phyloP scores from a whole-genome alignment of 177 flowering plant species.

The Vitis hybrid region DNA sequence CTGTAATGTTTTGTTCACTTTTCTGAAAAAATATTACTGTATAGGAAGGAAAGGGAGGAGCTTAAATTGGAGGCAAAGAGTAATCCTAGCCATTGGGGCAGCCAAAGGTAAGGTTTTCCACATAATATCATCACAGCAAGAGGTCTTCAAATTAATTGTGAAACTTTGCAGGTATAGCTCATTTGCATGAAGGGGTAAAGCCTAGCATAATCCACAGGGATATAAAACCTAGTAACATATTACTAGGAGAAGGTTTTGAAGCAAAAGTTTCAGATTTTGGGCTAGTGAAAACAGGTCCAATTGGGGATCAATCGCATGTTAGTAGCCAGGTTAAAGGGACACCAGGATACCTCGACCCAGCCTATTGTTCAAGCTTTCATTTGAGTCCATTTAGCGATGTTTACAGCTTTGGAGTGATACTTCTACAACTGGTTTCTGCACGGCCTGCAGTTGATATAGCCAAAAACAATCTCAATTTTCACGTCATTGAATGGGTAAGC shows the following conservation, averaged over 20 bases:
- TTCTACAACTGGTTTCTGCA: conserved; percentile 64
- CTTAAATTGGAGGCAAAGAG: conserved; percentile 77
- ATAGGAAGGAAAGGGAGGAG: conserved; percentile 49
- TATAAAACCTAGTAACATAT: conserved; percentile 74
- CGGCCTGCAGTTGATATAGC: conserved; percentile 52
- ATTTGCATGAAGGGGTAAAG: conserved; percentile 59
- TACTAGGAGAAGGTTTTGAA: conserved; percentile 55
- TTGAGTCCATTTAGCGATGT: conserved; percentile 63
- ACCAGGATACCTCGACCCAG: conserved; percentile 83
- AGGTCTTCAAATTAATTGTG: no score
- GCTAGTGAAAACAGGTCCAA: conserved; percentile 60
- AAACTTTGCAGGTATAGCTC: conserved; percentile 51
- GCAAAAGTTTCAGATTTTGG: conserved; percentile 81
- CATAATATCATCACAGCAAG: not conserved
- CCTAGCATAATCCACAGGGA: conserved; percentile 80
- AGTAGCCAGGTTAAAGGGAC: conserved; percentile 78
- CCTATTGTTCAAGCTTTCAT: conserved; percentile 63
- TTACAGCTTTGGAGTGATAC: conserved; percentile 75
- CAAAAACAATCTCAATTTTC: conserved; percentile 23
- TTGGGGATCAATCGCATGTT: conserved; percentile 67
- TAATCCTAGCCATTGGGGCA: conserved; percentile 64
- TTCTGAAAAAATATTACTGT: not conserved
- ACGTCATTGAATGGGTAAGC: conserved; percentile 67
- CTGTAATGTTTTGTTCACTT: not conserved
- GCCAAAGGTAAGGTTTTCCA: conserved; percentile 51